Percentiles rank a stretch among this genome's conserved stretches.
Conservation (phyloP, 345 rosid species). For the Citrus cavaleriei region DNA sequence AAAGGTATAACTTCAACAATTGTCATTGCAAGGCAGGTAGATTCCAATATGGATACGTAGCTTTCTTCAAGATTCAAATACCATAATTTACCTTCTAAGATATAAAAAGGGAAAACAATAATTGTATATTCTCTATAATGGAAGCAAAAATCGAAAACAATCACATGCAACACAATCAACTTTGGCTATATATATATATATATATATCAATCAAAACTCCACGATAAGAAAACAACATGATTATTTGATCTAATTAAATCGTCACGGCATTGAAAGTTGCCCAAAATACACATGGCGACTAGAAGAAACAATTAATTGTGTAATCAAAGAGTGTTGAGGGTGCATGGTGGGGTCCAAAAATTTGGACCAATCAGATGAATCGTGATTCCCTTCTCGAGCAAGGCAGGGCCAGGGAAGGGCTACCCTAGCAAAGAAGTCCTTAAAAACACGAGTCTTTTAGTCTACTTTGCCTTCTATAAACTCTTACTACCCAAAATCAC, state of each 20-base stretch:
- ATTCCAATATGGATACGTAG: neutral
- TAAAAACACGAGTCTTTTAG: constrained; percentile 16
- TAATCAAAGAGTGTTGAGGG: neutral
- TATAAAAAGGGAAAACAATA: no score
- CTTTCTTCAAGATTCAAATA: neutral
- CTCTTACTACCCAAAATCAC: neutral
- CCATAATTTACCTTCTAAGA: no score
- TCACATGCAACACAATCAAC: neutral
- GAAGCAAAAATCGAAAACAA: neutral
- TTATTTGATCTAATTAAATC: neutral
- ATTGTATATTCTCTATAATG: no score
- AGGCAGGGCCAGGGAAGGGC: constrained; percentile 7
- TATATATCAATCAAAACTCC: no score
- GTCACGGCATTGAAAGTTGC: neutral
- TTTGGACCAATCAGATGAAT: constrained; percentile 34
- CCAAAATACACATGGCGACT: neutral
- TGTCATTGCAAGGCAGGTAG: neutral
- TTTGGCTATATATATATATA: no score
- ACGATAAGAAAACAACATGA: neutral
- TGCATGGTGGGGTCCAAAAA: constrained; percentile 8
- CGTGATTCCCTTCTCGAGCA: constrained; percentile 15
- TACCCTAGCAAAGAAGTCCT: neutral
- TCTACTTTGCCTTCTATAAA: constrained; percentile 10
- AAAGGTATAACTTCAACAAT: neutral
- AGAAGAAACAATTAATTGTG: neutral